Base-by-base conservation (phyloP, 179 eudicot species). In the Sideroxylon spinosum region DNA sequence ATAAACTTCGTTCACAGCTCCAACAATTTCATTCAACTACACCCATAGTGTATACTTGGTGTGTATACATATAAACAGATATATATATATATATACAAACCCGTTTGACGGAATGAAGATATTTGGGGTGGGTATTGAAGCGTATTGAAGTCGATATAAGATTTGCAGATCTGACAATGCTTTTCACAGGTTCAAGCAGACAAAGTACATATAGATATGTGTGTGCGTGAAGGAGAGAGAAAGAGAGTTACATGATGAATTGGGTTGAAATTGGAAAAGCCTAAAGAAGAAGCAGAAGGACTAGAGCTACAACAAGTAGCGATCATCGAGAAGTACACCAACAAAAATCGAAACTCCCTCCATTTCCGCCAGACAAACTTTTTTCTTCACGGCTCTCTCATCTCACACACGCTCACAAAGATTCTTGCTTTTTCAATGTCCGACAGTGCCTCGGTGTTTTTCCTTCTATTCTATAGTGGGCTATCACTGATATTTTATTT, bases 341-440 rank as follows among this genome's bases (percentile, higher is more conserved):
- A 37, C 44, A 75, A 62, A 62, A 75, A 59, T 75, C 61, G 74
- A 75, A 80, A 80, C 74, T 80, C 79, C 79, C 82, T 80, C 79
- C 79, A 80, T 57, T 75, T 25, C 75, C 79, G 79, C 79, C 82
- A 80, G 79, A 68, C 79, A 68, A n/a, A 61, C 67, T 69, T 69
- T 69, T 32, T 3, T 37, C 44, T 37, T 37, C 44, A 37, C 44
- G 5, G 44, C 5, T 37, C 44, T 37, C 44, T 37, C 44, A 4
- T 37, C 44, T 37, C 44, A 37, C 44, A 37, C 44, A 37, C 44
- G 44, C 44, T 37, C 44, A 37, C 44, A 37, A 37, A 37, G 44
- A 37, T 37, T 37, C 44, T 37, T 37, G 44, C 44, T 37, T 37
- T 37, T 37, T 29, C 3, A 37, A 37, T 37, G 44, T 37, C 44